Base-by-base conservation (phyloP, 148 eudicot genomes). In the Fallopia convolvulus region DNA sequence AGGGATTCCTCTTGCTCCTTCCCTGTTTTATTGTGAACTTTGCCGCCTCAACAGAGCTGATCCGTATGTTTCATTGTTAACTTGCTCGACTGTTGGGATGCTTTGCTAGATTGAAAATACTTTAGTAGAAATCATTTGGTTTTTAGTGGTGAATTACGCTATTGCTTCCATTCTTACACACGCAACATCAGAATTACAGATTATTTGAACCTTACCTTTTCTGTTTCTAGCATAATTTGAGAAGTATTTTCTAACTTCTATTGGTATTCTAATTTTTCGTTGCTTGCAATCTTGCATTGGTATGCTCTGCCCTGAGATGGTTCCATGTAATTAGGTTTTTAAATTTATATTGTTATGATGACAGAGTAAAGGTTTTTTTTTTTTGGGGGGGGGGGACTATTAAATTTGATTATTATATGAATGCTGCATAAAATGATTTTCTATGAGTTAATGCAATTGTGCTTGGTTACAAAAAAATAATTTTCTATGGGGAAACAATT, bases 21-120 rank as follows among this genome's bases (percentile, higher is more conserved):
- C 90, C 30, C 85, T 82, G 48, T 89, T 89, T 75, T 86, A 84
- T 65, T 91, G 96, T 75, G 96, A 91, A 86, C 78, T 91, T 63
- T 91, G 96, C 72, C 89, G 96, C 78, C 89, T 91, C 21, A 74
- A 32, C 74, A 87, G 91, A 61, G 92, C 93, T 47, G 93, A 89
- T 77, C 96, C 92, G 96, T 91, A 88, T 32, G 96, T 86, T 82
- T 33, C 74, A 49, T 78, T 41, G 12, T 20, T 32, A 33, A 32
- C 36, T 6, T 65, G 71, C 71, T 30, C 13, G 71, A 65, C n/a
- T 65, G 41, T 65, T 65, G 8, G 18, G 72, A 68, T 17, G 21
- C 46, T 39, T 68, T 68, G 20, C 39, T 6, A 46, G 39, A 4
- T 39, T 68, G 15, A 68, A 68, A 68, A 39, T 68, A 68, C 7